These are phyloP conservation scores for Penicillium waksmanii DNA, from an alignment of 495 filamentous ascomycete species.

Conservation along the genomic window DNA sequence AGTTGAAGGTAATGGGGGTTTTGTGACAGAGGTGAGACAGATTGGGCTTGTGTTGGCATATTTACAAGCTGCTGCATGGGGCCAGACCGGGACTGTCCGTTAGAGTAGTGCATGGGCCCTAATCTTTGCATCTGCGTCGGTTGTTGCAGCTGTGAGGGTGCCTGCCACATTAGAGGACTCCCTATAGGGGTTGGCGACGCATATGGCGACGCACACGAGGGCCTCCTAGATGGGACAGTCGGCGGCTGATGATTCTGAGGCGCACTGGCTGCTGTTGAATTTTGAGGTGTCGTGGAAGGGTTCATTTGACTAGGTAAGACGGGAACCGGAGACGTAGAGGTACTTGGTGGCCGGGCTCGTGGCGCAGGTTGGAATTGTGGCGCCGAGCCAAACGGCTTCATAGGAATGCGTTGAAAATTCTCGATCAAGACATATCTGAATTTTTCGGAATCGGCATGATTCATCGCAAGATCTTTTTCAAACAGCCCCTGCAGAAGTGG, in stretches of 20 bases:
- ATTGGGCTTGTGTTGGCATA: background rate
- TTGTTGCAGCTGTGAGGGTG: background rate
- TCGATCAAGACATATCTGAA: conserved; percentile 2
- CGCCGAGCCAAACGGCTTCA: background rate
- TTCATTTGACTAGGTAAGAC: background rate
- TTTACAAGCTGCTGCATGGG: background rate
- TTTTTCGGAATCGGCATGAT: too few relatives aligned
- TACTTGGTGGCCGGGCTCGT: background rate
- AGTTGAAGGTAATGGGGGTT: background rate
- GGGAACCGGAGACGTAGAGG: background rate
- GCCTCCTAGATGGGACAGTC: background rate
- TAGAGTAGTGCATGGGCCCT: too few relatives aligned
- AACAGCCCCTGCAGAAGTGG: background rate
- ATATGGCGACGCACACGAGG: background rate
- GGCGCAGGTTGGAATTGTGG: background rate
- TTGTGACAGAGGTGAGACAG: background rate
- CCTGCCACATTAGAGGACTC: background rate
- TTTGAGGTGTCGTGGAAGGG: background rate
- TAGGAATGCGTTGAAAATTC: conserved; percentile 16
- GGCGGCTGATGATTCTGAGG: background rate
- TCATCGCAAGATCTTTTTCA: conserved; percentile 1
- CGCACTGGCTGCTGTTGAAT: background rate
- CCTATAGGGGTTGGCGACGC: background rate
- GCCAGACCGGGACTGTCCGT: background rate
- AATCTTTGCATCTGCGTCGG: background rate